Conservation (phyloP, 257 asterid species). For the Solanum gandarillasii region DNA sequence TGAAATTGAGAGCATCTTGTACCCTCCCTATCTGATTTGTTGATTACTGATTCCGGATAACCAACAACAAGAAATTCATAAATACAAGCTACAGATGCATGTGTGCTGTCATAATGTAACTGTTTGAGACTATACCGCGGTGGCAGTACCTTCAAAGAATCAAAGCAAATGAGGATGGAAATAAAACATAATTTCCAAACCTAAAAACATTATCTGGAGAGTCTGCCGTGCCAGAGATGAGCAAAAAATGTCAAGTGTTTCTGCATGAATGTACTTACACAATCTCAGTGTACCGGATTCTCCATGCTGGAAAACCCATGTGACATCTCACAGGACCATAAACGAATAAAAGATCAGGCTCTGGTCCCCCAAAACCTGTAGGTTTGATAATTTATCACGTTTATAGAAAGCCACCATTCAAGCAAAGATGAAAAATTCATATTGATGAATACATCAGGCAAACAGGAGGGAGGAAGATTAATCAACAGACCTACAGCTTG, state of each 20-base stretch:
- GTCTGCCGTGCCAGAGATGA: neutral
- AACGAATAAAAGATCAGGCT: constrained; percentile 77
- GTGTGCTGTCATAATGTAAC: neutral
- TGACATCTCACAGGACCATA: constrained; percentile 93
- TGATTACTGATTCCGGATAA: neutral
- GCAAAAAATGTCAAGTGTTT: neutral
- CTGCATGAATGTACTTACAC: constrained; percentile 43
- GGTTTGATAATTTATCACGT: constrained; percentile 2
- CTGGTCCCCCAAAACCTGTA: constrained; percentile 56
- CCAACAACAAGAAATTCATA: neutral
- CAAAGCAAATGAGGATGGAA: neutral
- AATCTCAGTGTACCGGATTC: constrained; percentile 89
- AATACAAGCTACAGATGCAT: neutral
- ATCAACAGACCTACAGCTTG: constrained; percentile 45
- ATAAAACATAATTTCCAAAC: neutral
- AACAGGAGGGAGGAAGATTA: constrained; percentile 3
- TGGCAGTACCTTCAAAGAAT: neutral
- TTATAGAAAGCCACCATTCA: neutral
- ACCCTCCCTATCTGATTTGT: neutral
- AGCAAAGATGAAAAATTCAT: neutral
- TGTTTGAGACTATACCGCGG: neutral
- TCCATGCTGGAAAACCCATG: constrained; percentile 93
- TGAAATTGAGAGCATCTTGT: neutral
- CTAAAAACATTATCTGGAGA: neutral
- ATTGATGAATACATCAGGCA: neutral